Evolutionary conservation across 768 basidiomycete species (phyloP), one percentile per base, ranked within the genome.

Genomic region (Suillus plorans): DNA sequence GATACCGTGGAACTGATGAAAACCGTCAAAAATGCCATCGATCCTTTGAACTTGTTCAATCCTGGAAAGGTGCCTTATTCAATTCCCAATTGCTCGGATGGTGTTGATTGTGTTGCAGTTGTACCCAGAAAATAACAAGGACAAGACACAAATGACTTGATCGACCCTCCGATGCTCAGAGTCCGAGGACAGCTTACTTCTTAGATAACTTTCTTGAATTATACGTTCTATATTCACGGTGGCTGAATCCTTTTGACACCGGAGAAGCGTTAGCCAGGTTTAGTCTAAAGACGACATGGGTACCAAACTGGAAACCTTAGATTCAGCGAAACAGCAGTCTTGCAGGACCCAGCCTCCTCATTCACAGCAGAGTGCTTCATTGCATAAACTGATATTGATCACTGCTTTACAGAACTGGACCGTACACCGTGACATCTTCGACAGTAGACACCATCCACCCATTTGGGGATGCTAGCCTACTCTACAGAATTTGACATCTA

Each of bases 1-100:
- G 89, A 87, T 5, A 96, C 95, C 0, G 89, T 97, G 13, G 85
- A 86, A 56, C 78, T 97, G 12, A 95, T 97, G 94, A 87, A 86
- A 79, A 85, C 82, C n/a, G 82, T 97, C 70, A 98, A 97, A 76
- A 77, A 78, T 47, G 83, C 89, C 3, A 79, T 95, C 14, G 95
- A 97, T 74, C 94, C 95, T 1, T 72, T 85, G 56, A 87, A 91
- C 70, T 79, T 97, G 58, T 82, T 95, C 75, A 97, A 97, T 73
- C 95, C 95, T 8, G 94, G 91, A 49, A 95, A 96, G 77, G 80
- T 80, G 31, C 34, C 71, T 18, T 9, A 44, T 28, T 25, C 12
- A 55, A 28, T 1, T 20, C 7, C 25, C 7, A 22, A 28, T 16
- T 16, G 14, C 37, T 16, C 22, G 31, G 31, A 31, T 10, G 18